Percentiles rank a stretch among this genome's conserved stretches.
phyloP scores from a whole-genome alignment of 768 basidiomycete genomes.

The Amanita thiersii region DNA sequence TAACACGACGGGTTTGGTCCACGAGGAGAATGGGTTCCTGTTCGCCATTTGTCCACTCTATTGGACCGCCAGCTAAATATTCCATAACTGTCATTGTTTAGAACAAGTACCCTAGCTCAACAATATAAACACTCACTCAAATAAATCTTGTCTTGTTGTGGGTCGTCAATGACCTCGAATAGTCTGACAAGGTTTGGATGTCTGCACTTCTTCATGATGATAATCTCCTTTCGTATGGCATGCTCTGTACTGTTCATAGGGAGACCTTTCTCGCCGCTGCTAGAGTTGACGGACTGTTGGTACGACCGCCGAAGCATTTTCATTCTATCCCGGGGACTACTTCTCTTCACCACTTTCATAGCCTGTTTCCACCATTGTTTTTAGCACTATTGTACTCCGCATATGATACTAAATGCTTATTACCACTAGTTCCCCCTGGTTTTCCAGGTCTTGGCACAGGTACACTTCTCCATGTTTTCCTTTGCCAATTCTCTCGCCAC shows the following conservation, averaged over 20 bases:
- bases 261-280: constrained; percentile 13
- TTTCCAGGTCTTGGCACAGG: constrained; percentile 43
- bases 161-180: constrained; percentile 88
- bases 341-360: constrained; percentile 61
- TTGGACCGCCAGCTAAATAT: constrained; percentile 32
- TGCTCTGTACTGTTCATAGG: constrained; percentile 54
- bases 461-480: constrained; percentile 57
- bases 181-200: constrained; percentile 75
- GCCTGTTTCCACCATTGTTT: constrained; percentile 34
- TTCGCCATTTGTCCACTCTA: constrained; percentile 26
- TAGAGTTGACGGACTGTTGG: constrained; percentile 18
- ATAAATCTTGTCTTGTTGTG: constrained; percentile 71
- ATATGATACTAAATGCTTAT: constrained; percentile 27
- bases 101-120: not conserved
- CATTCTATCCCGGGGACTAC: constrained; percentile 57
- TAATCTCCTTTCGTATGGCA: constrained; percentile 80
- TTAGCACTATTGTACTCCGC: not conserved
- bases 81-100: constrained; percentile 26
- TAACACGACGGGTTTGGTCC: constrained; percentile 30
- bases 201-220: constrained; percentile 83
- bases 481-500: constrained; percentile 26
- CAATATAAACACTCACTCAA: constrained; percentile 48
- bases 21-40: constrained; percentile 25
- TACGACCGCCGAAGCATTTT: constrained; percentile 39
- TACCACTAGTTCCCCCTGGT: constrained; percentile 34